Percentiles rank a stretch among this genome's conserved stretches.
Evolutionary conservation across 2,329 filamentous ascomycete genomes (phyloP).

Genomic region (Trichoderma endophyticum): DNA sequence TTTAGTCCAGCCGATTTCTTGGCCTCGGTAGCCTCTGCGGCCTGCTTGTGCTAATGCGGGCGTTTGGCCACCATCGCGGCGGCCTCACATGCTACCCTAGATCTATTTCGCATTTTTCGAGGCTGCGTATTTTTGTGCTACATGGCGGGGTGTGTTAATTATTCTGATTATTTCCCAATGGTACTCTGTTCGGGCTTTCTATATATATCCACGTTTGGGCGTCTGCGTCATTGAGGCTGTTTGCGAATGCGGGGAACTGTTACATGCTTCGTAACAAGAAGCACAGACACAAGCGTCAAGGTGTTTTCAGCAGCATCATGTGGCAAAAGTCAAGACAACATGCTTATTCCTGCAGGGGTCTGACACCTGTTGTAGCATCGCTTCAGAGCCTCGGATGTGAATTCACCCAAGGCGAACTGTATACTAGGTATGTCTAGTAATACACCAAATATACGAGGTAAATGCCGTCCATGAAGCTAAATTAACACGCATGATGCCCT

Average conservation of each 20-base stretch:
- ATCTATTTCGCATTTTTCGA: neutral
- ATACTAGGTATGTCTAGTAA: neutral
- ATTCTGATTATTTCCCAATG: neutral
- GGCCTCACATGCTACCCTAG: neutral
- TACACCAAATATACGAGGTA: neutral
- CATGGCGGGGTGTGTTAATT: neutral
- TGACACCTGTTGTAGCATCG: neutral
- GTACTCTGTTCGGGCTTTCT: neutral
- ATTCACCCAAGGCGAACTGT: neutral
- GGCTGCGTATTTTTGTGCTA: neutral
- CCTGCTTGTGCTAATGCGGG: neutral
- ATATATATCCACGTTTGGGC: neutral
- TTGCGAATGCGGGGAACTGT: neutral
- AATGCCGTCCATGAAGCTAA: neutral
- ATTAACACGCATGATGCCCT: neutral
- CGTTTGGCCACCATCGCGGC: neutral
- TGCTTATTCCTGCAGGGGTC: constrained; percentile 19
- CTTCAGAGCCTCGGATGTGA: neutral
- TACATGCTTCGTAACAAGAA: neutral
- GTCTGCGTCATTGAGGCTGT: neutral
- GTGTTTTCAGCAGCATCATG: neutral
- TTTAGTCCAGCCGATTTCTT: neutral
- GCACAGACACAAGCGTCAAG: neutral
- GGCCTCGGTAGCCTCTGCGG: neutral
- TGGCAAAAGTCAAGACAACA: neutral